These are phyloP conservation scores for Pestalotiopsis sp. DNA, from an alignment of 2,329 filamentous ascomycete species.

Conservation along the genomic window DNA sequence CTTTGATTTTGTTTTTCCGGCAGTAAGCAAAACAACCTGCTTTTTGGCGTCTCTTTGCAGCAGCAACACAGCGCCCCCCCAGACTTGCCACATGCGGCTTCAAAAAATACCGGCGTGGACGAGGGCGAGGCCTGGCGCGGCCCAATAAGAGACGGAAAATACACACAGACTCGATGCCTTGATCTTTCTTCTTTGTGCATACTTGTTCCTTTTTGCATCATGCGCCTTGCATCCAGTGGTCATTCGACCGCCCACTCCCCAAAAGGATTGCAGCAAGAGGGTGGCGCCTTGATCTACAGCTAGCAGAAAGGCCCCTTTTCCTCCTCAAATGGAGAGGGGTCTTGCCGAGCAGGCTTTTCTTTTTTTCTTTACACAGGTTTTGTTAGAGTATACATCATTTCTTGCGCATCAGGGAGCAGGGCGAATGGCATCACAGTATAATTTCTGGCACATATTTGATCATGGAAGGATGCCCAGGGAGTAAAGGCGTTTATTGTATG, in stretches of 20 bases:
- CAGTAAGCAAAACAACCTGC: background rate
- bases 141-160: background rate
- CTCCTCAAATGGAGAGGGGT: no score
- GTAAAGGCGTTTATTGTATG: background rate
- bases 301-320: background rate
- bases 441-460: constrained; percentile 9
- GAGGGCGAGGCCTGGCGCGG: background rate
- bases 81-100: background rate
- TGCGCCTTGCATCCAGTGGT: background rate
- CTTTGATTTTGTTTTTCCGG: background rate
- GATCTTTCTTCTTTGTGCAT: background rate
- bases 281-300: background rate
- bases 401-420: constrained; percentile 1
- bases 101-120: background rate
- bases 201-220: background rate
- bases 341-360: constrained; percentile 1
- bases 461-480: constrained; percentile 1
- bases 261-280: background rate
- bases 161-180: background rate
- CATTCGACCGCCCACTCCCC: background rate
- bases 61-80: background rate
- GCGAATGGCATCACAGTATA: constrained; percentile 5
- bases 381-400: constrained; percentile 13
- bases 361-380: constrained; percentile 3
- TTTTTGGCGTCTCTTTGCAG: constrained; percentile 8